A percentile compares a stretch with the other conserved stretches of the same genome.
These are phyloP conservation scores for Cyclocybe aegerita DNA, from an alignment of 768 basidiomycete species.

Conservation along the genomic window DNA sequence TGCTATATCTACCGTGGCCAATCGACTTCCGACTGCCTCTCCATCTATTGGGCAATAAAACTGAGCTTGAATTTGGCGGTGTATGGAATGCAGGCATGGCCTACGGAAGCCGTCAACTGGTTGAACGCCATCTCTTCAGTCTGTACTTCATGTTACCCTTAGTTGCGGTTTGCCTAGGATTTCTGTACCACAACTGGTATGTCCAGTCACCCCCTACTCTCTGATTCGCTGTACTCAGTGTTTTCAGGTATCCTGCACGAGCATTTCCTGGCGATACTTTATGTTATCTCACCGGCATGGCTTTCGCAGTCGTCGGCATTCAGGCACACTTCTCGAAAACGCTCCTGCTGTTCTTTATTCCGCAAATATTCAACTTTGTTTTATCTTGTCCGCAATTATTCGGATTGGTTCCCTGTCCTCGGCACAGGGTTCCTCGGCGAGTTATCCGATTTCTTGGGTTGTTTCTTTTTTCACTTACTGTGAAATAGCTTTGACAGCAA, in stretches of 20 bases:
- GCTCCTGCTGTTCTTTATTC: conserved; percentile 92
- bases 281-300: conserved; percentile 98
- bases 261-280: conserved; percentile 97
- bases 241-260: conserved; percentile 87
- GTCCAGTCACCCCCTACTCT: conserved; percentile 22
- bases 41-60: conserved; percentile 63
- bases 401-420: conserved; percentile 88
- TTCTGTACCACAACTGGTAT: conserved; percentile 96
- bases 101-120: conserved; percentile 81
- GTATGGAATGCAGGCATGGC: conserved; percentile 85
- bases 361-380: conserved; percentile 97
- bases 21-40: conserved; percentile 70
- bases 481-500: conserved; percentile 64
- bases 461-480: conserved; percentile 2
- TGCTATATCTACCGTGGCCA: conserved; percentile 92
- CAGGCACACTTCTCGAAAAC: conserved; percentile 98
- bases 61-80: conserved; percentile 74
- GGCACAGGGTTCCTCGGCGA: conserved; percentile 90
- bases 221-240: conserved; percentile 1
- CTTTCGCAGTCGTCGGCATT: conserved; percentile 96
- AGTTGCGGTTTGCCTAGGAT: conserved; percentile 84
- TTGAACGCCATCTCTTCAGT: conserved; percentile 93
- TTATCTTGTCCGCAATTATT: conserved; percentile 95
- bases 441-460: conserved; percentile 16
- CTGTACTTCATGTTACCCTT: conserved; percentile 97